Percentiles rank a stretch among this genome's conserved stretches.
These are phyloP conservation scores for Tinospora cordifolia DNA, from an alignment of 164 flowering plant genomes.

Conservation along the genomic window DNA sequence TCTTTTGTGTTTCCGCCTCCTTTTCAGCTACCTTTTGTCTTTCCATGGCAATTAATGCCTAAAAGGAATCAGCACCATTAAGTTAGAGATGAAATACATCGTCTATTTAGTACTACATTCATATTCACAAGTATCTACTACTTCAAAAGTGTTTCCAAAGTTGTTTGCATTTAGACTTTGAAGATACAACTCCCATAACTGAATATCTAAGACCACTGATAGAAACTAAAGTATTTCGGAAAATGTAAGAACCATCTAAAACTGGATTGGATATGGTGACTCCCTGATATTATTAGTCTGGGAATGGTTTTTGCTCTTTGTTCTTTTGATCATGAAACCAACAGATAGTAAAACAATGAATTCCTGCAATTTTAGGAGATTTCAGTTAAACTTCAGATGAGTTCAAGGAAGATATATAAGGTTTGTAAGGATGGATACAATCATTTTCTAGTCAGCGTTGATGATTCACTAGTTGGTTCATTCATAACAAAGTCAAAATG, in stretches of 20 bases:
- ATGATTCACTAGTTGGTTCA: no score
- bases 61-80: neutral
- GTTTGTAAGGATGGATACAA: no score
- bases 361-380: no score
- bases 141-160: neutral
- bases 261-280: no score
- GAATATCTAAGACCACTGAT: neutral
- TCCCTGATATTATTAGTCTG: no score
- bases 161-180: neutral
- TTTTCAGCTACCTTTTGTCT: conserved; percentile 82
- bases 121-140: neutral
- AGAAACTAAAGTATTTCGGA: neutral
- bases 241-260: neutral
- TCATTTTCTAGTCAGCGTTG: no score
- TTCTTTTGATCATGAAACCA: no score
- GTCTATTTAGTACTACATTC: neutral
- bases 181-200: neutral
- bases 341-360: no score
- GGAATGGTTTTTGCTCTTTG: no score
- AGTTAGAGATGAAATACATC: neutral
- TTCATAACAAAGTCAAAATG: no score
- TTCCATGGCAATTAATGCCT: conserved; percentile 89
- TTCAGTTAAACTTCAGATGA: no score
- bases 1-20: conserved; percentile 87
- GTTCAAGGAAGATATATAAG: no score